Evolutionary conservation across 495 filamentous ascomycete genomes (phyloP).

Genomic region (Penicillium egyptiacum): DNA sequence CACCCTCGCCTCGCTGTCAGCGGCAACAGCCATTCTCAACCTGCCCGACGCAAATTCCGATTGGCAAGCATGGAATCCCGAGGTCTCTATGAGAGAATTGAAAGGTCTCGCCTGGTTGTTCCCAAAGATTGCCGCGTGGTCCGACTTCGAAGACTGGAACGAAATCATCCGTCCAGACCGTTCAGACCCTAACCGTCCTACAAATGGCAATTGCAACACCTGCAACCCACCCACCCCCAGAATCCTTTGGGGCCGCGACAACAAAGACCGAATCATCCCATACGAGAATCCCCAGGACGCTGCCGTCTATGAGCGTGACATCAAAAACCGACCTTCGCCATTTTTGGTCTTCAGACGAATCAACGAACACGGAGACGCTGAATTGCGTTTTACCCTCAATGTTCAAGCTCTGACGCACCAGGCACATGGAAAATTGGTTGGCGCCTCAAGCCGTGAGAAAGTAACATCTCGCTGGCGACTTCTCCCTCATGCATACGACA

Average conservation of each 20-base stretch:
- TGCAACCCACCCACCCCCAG: slow-evolving; percentile 48
- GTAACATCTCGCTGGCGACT: slow-evolving; percentile 51
- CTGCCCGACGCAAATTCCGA: slow-evolving; percentile 6
- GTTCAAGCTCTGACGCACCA: slow-evolving; percentile 56
- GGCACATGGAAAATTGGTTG: slow-evolving; percentile 43
- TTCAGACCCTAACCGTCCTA: neutral
- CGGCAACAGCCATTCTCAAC: slow-evolving; percentile 13
- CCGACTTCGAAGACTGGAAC: slow-evolving; percentile 30
- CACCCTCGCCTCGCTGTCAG: slow-evolving; percentile 29
- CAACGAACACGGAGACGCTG: slow-evolving; percentile 25
- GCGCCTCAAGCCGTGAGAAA: slow-evolving; percentile 10
- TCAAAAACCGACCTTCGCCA: slow-evolving; percentile 49
- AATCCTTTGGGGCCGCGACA: slow-evolving; percentile 40
- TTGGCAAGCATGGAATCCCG: slow-evolving; percentile 27
- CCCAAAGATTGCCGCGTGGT: slow-evolving; percentile 24
- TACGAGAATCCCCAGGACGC: slow-evolving; percentile 51
- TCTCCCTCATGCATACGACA: slow-evolving; percentile 45
- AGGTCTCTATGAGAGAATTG: slow-evolving; percentile 24
- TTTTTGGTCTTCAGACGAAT: slow-evolving; percentile 47
- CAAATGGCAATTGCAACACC: slow-evolving; percentile 20
- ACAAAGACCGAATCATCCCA: slow-evolving; percentile 26
- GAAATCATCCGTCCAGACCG: slow-evolving; percentile 5
- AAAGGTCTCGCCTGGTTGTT: slow-evolving; percentile 34
- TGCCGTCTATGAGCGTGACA: slow-evolving; percentile 44
- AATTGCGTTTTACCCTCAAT: slow-evolving; percentile 54